Percentiles rank a stretch among this genome's conserved stretches.
Conservation (phyloP, 2,329 filamentous ascomycete species). For the Penicillium sp. region DNA sequence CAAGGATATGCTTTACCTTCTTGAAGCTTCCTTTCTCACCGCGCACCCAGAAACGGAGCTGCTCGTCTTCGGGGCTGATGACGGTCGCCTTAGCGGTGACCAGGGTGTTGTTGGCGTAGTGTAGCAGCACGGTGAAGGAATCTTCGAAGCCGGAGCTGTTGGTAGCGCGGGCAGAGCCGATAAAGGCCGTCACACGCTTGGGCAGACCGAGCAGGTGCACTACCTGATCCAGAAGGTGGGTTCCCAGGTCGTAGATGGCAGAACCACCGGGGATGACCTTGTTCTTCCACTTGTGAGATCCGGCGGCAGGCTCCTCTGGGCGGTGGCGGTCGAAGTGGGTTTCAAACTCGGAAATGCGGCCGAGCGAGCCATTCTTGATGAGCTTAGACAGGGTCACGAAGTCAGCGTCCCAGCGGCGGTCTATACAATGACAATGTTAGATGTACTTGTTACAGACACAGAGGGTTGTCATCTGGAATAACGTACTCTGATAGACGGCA, state of each 20-base stretch:
- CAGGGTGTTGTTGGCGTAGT: conserved; percentile 59
- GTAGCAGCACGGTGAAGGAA: conserved; percentile 57
- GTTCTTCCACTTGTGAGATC: conserved; percentile 59
- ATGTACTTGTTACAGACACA: not conserved
- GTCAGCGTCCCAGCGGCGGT: conserved; percentile 72
- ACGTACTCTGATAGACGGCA: conserved; percentile 63
- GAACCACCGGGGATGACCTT: conserved; percentile 61
- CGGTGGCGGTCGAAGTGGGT: conserved; percentile 75
- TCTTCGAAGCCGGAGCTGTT: conserved; percentile 50
- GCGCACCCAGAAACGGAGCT: conserved; percentile 71
- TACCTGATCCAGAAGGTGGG: conserved; percentile 70
- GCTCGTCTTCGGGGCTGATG: conserved; percentile 62
- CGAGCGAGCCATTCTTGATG: conserved; percentile 55
- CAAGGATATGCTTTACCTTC: conserved; percentile 50
- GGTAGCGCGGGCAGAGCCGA: conserved; percentile 60
- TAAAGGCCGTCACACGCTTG: conserved; percentile 59
- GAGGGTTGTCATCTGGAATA: not conserved
- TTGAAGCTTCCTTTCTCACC: conserved; percentile 69
- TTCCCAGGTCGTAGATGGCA: conserved; percentile 67
- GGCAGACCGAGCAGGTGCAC: conserved; percentile 67
- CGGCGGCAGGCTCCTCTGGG: conserved; percentile 47
- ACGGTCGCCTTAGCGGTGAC: conserved; percentile 66
- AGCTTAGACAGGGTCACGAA: conserved; percentile 66
- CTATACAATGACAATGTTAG: conserved; percentile 19
- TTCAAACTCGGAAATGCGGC: conserved; percentile 70